Base-by-base conservation (phyloP, 2,329 filamentous ascomycete species). In the Cladosporium austrohemisphaericum region DNA sequence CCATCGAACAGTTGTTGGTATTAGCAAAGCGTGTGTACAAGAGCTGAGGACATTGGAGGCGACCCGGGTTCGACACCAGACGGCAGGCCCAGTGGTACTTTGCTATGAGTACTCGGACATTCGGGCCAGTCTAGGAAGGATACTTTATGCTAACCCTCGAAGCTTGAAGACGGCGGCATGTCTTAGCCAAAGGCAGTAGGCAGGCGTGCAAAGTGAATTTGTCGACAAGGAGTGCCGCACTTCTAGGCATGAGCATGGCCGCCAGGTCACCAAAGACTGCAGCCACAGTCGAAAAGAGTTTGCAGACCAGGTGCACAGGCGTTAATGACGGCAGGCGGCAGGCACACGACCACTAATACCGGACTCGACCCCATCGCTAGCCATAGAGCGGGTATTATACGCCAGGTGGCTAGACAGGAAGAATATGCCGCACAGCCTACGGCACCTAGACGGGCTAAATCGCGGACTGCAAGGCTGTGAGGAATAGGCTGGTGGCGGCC, bases 201-300 rank as follows among this genome's bases (percentile, higher is more conserved):
- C 10, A 47, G 44, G 25, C 32, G 31, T 18, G 32, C 18, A 9
- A 26, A 47, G 44, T 25, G 38, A 16, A 38, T 22, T n/a, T 18
- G 31, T 23, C 28, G 22, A 25, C 4, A 38, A 16, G 44, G 33
- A 31, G 19, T 38, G 44, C 44, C 44, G 38, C 44, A 36, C 32
- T 46, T 22, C 43, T 45, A 20, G 32, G 43, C 33, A 19, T 28
- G 32, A 32, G 22, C 9, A 36, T 11, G 32, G 32, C 32, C 32
- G 43, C 31, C 32, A 31, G 33, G 13, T 29, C 18, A 13, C 44
- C 9, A 26, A 37, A 14, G 23, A 47, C 33, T 47, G 44, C 44
- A 47, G 44, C 44, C 44, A 47, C 33, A 22, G 44, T 47, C 44
- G 44, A 31, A 47, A 47, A 47, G 44, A 38, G 44, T 47, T 47